A percentile compares a stretch with the other conserved stretches of the same genome.
Evolutionary conservation across 768 basidiomycete species (phyloP).

Genomic region (Boletus rubroflammeus): DNA sequence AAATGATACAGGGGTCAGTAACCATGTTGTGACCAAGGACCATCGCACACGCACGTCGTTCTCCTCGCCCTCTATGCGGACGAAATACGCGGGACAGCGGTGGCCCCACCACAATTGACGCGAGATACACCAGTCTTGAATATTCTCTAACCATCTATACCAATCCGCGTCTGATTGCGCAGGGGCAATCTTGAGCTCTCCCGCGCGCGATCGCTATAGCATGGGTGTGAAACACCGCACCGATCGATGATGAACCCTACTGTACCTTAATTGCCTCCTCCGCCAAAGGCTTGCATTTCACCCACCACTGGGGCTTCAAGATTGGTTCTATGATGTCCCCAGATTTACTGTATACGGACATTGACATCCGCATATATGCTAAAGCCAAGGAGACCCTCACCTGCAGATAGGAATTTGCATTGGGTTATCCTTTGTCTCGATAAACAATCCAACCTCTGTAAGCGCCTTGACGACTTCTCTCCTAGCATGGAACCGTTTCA

Average conservation of each 20-base stretch:
- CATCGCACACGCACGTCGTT: constrained; percentile 51
- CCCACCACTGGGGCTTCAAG: constrained; percentile 99
- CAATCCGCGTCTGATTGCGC: constrained; percentile 89
- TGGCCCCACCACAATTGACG: constrained; percentile 99
- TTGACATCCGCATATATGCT: not conserved
- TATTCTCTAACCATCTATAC: constrained; percentile 92
- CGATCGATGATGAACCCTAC: not conserved
- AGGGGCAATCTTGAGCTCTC: constrained; percentile 81
- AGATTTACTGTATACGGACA: constrained; percentile 63
- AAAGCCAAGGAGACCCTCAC: constrained; percentile 32
- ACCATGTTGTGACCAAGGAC: not conserved
- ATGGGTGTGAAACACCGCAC: not conserved
- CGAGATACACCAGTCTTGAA: constrained; percentile 99
- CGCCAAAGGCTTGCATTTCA: constrained; percentile 86
- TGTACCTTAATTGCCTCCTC: constrained; percentile 82
- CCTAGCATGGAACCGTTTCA: constrained; percentile 95
- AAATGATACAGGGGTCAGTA: not conserved
- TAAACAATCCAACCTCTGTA: constrained; percentile 78
- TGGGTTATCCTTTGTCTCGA: constrained; percentile 93
- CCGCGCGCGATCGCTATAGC: constrained; percentile 76
- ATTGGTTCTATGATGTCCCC: constrained; percentile 95
- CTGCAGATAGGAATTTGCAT: constrained; percentile 96
- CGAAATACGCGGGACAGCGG: constrained; percentile 91
- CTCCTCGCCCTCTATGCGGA: constrained; percentile 73
- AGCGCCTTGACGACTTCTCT: constrained; percentile 78